These are phyloP conservation scores for Solanum clarkiae DNA, from an alignment of 257 asterid genomes.

Conservation along the genomic window DNA sequence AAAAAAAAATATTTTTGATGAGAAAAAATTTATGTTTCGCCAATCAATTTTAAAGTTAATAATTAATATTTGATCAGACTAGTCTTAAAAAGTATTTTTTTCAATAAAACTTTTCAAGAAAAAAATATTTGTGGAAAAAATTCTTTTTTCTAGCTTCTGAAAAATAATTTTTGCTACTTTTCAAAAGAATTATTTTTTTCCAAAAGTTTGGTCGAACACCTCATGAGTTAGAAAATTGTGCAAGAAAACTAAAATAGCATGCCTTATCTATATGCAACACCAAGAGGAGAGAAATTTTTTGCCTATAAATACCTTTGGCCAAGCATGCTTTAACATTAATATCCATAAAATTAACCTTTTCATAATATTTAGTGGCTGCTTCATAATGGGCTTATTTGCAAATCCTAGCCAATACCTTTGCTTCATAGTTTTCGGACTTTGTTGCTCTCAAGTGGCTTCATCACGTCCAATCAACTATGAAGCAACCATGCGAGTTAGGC, in stretches of 20 bases:
- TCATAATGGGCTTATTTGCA: background rate
- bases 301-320: slow-evolving; percentile 13
- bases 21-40: background rate
- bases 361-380: background rate
- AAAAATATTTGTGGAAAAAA: background rate
- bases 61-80: background rate
- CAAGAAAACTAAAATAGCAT: slow-evolving; percentile 3
- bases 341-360: background rate
- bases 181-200: background rate
- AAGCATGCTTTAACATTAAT: background rate
- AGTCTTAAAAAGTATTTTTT: background rate
- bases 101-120: too few species aligned
- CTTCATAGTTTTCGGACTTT: background rate
- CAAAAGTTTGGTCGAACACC: background rate
- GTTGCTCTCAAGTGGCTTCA: slow-evolving; percentile 2
- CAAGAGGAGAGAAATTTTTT: background rate
- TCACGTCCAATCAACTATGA: slow-evolving; percentile 3
- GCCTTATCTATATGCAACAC: background rate
- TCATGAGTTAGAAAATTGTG: background rate
- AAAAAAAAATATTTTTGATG: too few species aligned
- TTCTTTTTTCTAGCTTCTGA: background rate
- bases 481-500: slow-evolving; percentile 12
- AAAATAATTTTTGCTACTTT: background rate
- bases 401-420: background rate
- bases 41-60: background rate